Base-by-base conservation (phyloP, 1,139 yeast species). In the Blastobotrys proliferans region DNA sequence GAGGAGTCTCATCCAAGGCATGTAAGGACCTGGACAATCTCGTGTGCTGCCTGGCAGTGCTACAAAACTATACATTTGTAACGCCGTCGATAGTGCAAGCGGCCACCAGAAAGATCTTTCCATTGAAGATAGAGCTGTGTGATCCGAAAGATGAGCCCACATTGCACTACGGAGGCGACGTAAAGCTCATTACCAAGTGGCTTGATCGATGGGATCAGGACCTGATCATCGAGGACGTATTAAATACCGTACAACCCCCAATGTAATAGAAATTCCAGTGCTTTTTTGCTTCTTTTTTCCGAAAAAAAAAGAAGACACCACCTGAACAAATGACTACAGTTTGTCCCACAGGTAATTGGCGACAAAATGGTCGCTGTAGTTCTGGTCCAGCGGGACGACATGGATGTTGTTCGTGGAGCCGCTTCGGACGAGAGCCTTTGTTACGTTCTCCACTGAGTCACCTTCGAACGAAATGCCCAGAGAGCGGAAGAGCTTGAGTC, bases 301-400 rank as follows among this genome's bases (percentile, higher is more conserved):
- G 29, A 25, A 22, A n/a, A 6, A 10, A n/a, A 35, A 14, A 6
- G 3, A 6, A 11, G 5, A 14, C n/a, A n/a, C n/a, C n/a, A n/a
- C n/a, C n/a, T n/a, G n/a, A n/a, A n/a, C n/a, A n/a, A n/a, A n/a
- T 2, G 10, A 5, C 53, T 50, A 70, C 50, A 77, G 56, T 50
- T 75, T 70, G 48, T 83, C 90, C 94, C 94, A 83, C 18, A 83
- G 72, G 57, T 74, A 79, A 54, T 82, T 81, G 8, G 86, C 73
- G 24, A 81, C 72, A 58, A 81, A 81, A 54, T 72, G 79, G 49
- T 77, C 78, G 50, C 81, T 74, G 54, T 79, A 79, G 51, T 76
- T 73, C 22, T 75, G 74, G 51, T 79, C 83, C 10, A 79, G 53
- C 26, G 74, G 70, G 41, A 83, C 62, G 4, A 76, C 70, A 51